These are phyloP conservation scores for Kalanchoe fedtschenkoi DNA, from an alignment of 164 flowering plant species.

Conservation along the genomic window DNA sequence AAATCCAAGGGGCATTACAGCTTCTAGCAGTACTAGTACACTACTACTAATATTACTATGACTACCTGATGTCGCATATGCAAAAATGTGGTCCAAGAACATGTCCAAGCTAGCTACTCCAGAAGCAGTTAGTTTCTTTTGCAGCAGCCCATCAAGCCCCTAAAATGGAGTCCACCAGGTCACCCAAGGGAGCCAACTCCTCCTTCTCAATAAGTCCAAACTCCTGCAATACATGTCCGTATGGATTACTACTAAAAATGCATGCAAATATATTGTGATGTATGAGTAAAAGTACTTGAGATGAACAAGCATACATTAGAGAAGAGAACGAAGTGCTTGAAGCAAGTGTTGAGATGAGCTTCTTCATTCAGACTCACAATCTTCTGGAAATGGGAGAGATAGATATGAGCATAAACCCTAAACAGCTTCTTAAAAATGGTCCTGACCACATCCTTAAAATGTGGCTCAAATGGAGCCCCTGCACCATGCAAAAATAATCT, in stretches of 20 bases:
- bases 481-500: background rate
- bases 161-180: slow-evolving; percentile 77
- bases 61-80: background rate
- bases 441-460: slow-evolving; percentile 93
- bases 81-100: background rate
- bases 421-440: slow-evolving; percentile 89
- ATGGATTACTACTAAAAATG: too few species aligned
- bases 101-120: background rate
- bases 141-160: background rate
- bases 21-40: background rate
- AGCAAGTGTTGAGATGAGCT: slow-evolving; percentile 97
- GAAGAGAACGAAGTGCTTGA: slow-evolving; percentile 97
- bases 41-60: background rate
- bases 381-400: slow-evolving; percentile 94
- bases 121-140: too few species aligned
- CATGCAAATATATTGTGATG: background rate
- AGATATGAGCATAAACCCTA: slow-evolving; percentile 97
- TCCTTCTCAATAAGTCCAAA: slow-evolving; percentile 90
- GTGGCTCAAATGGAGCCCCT: slow-evolving; percentile 90
- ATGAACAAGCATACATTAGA: slow-evolving; percentile 45
- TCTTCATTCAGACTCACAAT: slow-evolving; percentile 97
- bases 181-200: slow-evolving; percentile 96
- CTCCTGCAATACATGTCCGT: slow-evolving; percentile 71
- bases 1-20: background rate
- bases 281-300: too few species aligned